A percentile compares a stretch with the other conserved stretches of the same genome.
Conservation (phyloP, 306 rosid genomes). For the Biancaea sappan region DNA sequence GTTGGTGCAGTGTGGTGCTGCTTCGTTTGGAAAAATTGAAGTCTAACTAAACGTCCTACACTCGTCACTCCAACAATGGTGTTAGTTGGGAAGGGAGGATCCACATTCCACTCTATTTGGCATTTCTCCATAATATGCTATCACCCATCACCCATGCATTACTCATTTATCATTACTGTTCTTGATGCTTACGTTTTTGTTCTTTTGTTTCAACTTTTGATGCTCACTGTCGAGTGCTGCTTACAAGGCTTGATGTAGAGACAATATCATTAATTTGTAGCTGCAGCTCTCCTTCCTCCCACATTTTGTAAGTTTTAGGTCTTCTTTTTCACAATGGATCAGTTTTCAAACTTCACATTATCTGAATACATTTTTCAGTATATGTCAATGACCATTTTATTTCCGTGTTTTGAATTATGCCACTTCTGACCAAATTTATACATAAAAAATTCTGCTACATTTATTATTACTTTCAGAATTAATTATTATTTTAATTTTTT, state of each 20-base stretch:
- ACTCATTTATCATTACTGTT: no score
- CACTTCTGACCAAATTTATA: no score
- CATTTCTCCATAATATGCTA: no score
- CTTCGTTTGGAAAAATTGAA: no score
- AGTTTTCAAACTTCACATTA: background rate
- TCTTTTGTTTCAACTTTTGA: conserved; percentile 24
- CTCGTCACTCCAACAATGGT: conserved; percentile 39
- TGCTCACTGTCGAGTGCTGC: conserved; percentile 8
- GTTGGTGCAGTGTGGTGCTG: conserved; percentile 19
- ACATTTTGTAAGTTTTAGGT: background rate
- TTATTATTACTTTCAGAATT: no score
- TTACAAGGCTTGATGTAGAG: background rate
- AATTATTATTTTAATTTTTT: no score
- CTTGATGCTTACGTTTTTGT: conserved; percentile 34
- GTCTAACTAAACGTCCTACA: conserved; percentile 43
- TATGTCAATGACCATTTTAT: background rate
- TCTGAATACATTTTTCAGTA: background rate
- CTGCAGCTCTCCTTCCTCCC: background rate
- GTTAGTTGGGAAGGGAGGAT: conserved; percentile 13
- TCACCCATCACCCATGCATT: no score
- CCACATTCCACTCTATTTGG: no score
- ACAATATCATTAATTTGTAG: conserved; percentile 1
- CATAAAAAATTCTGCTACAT: no score
- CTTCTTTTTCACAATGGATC: background rate
- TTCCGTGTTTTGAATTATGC: background rate